Evolutionary conservation across 805 yeast genomes (phyloP).

Genomic region (Jamesozyma jinghongensis): DNA sequence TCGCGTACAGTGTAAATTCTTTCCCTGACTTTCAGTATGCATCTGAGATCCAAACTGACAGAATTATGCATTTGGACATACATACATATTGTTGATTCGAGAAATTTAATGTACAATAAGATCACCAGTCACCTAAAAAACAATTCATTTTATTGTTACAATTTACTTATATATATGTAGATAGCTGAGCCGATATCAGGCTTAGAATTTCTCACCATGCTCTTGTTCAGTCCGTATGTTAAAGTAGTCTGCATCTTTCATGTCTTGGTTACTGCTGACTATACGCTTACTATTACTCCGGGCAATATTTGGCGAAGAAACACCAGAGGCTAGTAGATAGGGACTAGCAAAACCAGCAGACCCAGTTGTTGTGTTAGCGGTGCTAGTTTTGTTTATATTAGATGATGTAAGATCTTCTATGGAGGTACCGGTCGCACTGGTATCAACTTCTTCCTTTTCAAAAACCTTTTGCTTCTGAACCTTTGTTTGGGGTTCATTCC

Average conservation of each 20-base stretch:
- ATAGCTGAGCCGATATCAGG: no score
- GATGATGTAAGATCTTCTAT: slow-evolving; percentile 14
- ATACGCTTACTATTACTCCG: slow-evolving; percentile 7
- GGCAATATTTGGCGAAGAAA: slow-evolving; percentile 40
- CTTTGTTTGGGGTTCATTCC: slow-evolving; percentile 25
- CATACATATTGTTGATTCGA: no score
- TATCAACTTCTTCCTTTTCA: not conserved
- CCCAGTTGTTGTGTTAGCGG: slow-evolving; percentile 18
- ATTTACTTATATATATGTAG: not conserved
- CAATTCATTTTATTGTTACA: not conserved
- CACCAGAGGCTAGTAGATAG: slow-evolving; percentile 55
- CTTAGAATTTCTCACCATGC: not conserved
- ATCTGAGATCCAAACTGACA: no score
- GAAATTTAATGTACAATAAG: no score
- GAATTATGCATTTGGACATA: no score
- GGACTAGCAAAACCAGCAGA: slow-evolving; percentile 56
- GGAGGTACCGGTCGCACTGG: slow-evolving; percentile 4
- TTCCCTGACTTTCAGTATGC: no score
- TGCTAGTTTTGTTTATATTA: slow-evolving; percentile 3
- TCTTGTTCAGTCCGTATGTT: not conserved
- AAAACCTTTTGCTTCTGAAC: slow-evolving; percentile 4
- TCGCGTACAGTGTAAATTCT: no score
- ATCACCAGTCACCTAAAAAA: no score
- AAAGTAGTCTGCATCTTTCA: slow-evolving; percentile 6
- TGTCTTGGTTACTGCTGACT: slow-evolving; percentile 3